Evolutionary conservation across 768 basidiomycete species (phyloP), one percentile per base, ranked within the genome.

Genomic region (Calocybe cyanea): DNA sequence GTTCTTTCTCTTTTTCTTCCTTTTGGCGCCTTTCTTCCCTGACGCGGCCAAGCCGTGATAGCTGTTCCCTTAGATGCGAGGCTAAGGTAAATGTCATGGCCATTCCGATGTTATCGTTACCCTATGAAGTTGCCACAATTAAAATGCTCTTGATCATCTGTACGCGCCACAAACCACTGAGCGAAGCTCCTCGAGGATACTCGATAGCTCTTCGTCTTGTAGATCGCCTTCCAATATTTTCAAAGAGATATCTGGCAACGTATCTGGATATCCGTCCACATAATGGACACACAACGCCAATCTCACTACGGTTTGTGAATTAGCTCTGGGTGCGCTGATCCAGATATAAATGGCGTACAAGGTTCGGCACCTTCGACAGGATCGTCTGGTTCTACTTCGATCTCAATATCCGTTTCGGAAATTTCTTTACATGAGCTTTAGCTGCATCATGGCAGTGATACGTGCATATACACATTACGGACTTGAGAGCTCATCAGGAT

Each of bases 41-140:
- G 35, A 65, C 57, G 31, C 75, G 76, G 28, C 92, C 77, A 19
- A 94, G 66, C 14, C 61, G 57, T 4, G 83, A 77, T 13, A 97
- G 69, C 40, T 80, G 73, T 64, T 97, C 93, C 52, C 87, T 76
- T 36, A 96, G 76, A 56, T 87, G 84, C 0, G 88, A 85, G 9
- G 92, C 84, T 14, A 99, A 73, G 0, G 95, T 92, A 61, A 96
- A 99, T 14, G 93, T 94, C 93, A 98, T 97, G 2, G 96, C 93
- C 86, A 94, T 94, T 34, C 92, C 92, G 17, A 91, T 58, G 62
- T 88, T 92, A 59, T 93, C 91, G 59, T 85, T 78, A 45, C 87
- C 88, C 86, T 89, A 44, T 46, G 41, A 40, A 43, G n/a, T 19
- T 24, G 41, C 44, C 51, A 41, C 23, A 18, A n/a, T 42, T 33